phyloP scores from a whole-genome alignment of 106 monocot species.

The Allium fistulosum region DNA sequence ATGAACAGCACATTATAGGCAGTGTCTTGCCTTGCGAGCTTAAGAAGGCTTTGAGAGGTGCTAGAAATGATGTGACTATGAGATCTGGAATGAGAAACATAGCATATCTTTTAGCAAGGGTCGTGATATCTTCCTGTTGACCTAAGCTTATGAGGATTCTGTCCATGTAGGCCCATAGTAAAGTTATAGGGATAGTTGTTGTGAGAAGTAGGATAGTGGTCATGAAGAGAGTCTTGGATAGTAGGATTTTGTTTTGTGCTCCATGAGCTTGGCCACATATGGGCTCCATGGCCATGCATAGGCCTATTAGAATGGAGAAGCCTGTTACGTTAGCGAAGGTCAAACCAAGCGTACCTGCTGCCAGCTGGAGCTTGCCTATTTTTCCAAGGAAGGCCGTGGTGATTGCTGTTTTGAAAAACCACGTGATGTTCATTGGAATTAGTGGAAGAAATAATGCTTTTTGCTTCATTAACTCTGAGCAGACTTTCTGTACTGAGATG shows the following conservation, averaged over 20 bases:
- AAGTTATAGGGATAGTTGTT: conserved; percentile 25
- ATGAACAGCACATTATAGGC: conserved; percentile 32
- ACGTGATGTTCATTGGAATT: conserved; percentile 10
- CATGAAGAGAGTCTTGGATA: conserved; percentile 48
- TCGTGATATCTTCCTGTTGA: conserved; percentile 19
- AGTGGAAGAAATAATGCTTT: not conserved
- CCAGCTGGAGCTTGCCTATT: conserved; percentile 35
- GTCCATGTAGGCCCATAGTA: conserved; percentile 43
- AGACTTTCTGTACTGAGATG: not conserved
- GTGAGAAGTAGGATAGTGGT: conserved; percentile 26
- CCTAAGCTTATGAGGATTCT: conserved; percentile 26
- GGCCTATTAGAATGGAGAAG: conserved; percentile 40
- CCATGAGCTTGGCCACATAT: conserved; percentile 54
- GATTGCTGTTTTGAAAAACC: conserved; percentile 19
- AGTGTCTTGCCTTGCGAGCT: conserved; percentile 46
- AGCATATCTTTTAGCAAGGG: conserved; percentile 11
- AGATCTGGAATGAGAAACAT: conserved; percentile 36
- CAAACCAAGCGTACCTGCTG: conserved; percentile 45
- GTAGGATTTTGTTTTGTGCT: conserved; percentile 35
- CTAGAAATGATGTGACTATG: conserved; percentile 36
- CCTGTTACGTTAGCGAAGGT: conserved; percentile 67
- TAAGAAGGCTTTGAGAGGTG: conserved; percentile 46
- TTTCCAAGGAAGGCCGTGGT: conserved; percentile 33
- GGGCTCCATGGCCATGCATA: conserved; percentile 36
- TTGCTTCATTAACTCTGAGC: conserved; percentile 2